Base-by-base conservation (phyloP, 768 basidiomycete species). In the Floccularia luteovirens region DNA sequence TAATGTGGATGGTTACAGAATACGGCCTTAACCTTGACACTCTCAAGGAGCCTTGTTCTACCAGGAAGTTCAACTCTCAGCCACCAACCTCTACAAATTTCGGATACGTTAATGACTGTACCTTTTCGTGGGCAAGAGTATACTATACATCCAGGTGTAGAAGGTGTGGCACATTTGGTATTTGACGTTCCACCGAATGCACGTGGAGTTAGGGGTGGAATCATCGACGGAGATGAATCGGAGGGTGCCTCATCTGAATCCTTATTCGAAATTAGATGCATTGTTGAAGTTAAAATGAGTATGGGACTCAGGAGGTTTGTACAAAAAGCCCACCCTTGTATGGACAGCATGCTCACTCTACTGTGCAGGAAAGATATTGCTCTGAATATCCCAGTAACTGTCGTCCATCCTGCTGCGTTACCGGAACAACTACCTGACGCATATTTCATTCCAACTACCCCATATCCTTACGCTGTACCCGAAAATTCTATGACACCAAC, bases 111-210 rank as follows among this genome's bases (percentile, higher is more conserved):
- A 20, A 71, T 75, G 2, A 76, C 72, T 8, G 77, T 89, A 13
- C 71, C 80, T 8, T 91, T 82, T 57, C 74, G 74, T 27, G 85
- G 84, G 2, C 68, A 72, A 21, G 88, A 90, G 49, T 90, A 89
- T 47, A 73, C 75, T 23, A 75, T 89, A 22, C 70, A 69, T 5
- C 83, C 85, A 1, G 84, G 83, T 13, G 70, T 68, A 2, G 88
- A 90, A 51, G 88, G 88, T 16, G 72, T 89, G 1, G 88, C 88
- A 1, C 77, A 74, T 50, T 69, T 91, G 8, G 82, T 87, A 8
- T 79, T 91, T 46, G 81, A 90, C 53, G 75, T 89, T n/a, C 88
- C 88, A 3, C 66, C 61, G 34, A 58, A 67, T 43, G 77, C 84
- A 0, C 66, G 79, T 39, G 77, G 80, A 3, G 75, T 83, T 10